Evolutionary conservation across 371 early-diverging fungal species (phyloP).

Genomic region (Capillidium heterosporum): DNA sequence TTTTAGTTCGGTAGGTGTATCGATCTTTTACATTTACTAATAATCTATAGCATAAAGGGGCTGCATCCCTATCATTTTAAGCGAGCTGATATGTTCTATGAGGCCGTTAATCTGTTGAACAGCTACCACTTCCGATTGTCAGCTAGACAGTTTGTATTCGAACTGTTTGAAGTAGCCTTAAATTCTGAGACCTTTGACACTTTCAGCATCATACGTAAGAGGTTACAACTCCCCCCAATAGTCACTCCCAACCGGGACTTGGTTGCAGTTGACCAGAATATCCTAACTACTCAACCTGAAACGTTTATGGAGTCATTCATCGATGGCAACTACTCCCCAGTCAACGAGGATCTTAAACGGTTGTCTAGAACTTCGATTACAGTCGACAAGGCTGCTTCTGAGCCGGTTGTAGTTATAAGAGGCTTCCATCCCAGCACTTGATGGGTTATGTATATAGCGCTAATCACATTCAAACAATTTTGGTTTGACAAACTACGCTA

Average conservation of each 20-base stretch:
- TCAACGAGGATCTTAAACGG: not conserved
- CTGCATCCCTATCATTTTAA: conserved; percentile 41
- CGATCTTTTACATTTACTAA: not conserved
- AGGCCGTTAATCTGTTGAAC: conserved; percentile 37
- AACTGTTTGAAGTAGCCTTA: conserved; percentile 55
- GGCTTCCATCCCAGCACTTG: too few species aligned
- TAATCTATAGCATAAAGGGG: conserved; percentile 18
- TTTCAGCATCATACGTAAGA: not conserved
- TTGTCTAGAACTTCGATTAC: not conserved
- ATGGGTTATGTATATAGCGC: too few species aligned
- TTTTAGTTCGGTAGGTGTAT: conserved; percentile 29
- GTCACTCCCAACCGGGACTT: too few species aligned
- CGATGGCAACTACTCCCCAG: not conserved
- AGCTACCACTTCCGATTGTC: conserved; percentile 56
- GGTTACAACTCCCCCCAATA: too few species aligned
- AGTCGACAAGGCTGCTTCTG: not conserved
- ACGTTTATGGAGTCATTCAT: conserved; percentile 1
- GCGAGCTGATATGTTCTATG: conserved; percentile 30
- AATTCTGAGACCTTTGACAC: conserved; percentile 17
- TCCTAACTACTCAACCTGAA: not conserved
- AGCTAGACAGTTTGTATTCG: conserved; percentile 55
- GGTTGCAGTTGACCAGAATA: too few species aligned
- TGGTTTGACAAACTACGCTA: too few species aligned
- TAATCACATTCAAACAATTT: too few species aligned
- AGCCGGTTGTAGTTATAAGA: not conserved